Evolutionary conservation across 805 yeast genomes (phyloP), one percentile per base, ranked within the genome.

Genomic region (Cyberlindnera mycetangii): DNA sequence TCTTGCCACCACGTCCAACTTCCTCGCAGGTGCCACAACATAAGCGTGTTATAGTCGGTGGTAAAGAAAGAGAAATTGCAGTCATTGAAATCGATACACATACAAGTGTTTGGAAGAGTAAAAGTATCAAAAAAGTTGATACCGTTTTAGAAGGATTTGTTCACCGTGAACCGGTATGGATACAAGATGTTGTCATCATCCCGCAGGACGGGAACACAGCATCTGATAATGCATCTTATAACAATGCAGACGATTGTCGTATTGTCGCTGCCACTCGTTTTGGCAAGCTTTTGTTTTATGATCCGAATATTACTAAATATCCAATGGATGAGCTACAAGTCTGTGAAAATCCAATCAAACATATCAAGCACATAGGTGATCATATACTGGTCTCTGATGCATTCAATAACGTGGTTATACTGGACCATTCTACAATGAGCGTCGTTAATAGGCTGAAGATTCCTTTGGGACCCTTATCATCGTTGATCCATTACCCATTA

Each of bases 181-280:
- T 58, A 2, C 57, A 55, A 19, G 56, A 58, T 25, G 51, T 56
- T 15, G 41, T 47, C 5, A 7, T 55, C 3, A 16, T 37, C 1
- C 44, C 41, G n/a, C 19, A 27, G 6, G 41, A 34, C n/a, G 32
- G 24, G 14, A 4, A 12, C 4, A 7, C 28, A 10, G 12, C 28
- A 7, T 25, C 28, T 11, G 17, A 10, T 6, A 8, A 3, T 19
- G 18, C 6, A 16, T 33, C 37, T 6, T 14, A 12, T 14, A 14
- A 14, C 16, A 14, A 4, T 14, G 16, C 16, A n/a, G 44, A 41
- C 10, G 49, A 45, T 5, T 38, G 41, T 28, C 44, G 45, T 18
- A 41, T 58, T 18, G 37, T 55, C 25, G 59, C 57, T 12, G 54
- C 47, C 4, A 50, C 61, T 8, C 42, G 59, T 28, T 58, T 57